Evolutionary conservation across 2,329 filamentous ascomycete species (phyloP).

Genomic region (Coniochaeta hoffmannii): DNA sequence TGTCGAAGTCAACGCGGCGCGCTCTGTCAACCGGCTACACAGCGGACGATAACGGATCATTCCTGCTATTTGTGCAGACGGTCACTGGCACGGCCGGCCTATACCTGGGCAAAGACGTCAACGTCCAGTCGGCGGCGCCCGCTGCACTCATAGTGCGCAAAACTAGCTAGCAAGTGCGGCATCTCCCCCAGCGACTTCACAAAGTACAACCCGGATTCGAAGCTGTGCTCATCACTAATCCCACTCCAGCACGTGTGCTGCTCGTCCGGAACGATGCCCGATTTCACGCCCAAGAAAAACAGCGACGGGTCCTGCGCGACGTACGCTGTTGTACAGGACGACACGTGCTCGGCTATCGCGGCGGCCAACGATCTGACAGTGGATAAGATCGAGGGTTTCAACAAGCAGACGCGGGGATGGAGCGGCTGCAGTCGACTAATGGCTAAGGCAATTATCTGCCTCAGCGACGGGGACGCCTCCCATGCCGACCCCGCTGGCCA

Average conservation of each 20-base stretch:
- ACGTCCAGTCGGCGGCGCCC: no score
- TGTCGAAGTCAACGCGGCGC: no score
- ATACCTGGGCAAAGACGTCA: no score
- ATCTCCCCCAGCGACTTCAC: conserved; percentile 12
- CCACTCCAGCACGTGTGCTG: conserved; percentile 29
- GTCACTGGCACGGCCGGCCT: no score
- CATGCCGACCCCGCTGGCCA: conserved; percentile 21
- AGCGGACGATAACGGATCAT: no score
- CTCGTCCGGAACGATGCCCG: conserved; percentile 24
- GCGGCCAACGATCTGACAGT: background rate
- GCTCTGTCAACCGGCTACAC: no score
- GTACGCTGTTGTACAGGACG: conserved; percentile 22
- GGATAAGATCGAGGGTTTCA: background rate
- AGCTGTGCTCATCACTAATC: conserved; percentile 24
- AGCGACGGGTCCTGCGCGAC: conserved; percentile 26
- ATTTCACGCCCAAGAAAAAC: conserved; percentile 23
- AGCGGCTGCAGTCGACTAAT: conserved; percentile 6
- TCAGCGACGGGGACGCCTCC: conserved; percentile 20
- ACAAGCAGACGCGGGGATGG: background rate
- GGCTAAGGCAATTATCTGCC: no score
- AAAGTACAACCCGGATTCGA: conserved; percentile 15
- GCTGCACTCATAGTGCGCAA: no score
- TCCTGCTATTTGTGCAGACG: no score
- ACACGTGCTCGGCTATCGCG: conserved; percentile 9
- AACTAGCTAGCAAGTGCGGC: background rate